Base-by-base conservation (phyloP, 257 asterid species). In the Salvia miltiorrhiza region DNA sequence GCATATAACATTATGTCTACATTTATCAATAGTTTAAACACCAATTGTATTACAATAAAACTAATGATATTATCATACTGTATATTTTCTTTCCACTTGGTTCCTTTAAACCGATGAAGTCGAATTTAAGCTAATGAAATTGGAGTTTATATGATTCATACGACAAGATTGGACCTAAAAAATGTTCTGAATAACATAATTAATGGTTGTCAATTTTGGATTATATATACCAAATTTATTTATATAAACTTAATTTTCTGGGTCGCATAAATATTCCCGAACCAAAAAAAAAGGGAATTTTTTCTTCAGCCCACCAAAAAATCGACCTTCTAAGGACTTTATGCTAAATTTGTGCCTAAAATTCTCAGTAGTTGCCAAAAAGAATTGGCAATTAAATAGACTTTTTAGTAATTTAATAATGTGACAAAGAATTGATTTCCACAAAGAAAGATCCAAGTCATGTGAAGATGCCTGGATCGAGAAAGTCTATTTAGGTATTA, bases 391-490 rank as follows among this genome's bases (percentile, higher is more conserved):
- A 62, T 44, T 37, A 33, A 62, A 16, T 56, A n/a, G 50, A 19
- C 54, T 17, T 49, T 52, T 37, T 33, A 2, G 13, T 26, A 40
- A 59, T 50, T 48, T 32, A 56, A 52, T 58, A 45, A 56, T 20
- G 45, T 66, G 32, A 24, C 35, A 48, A 5, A 28, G 3, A 62
- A 47, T 45, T 58, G 1, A 43, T 56, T 62, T 50, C 60, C 55
- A 23, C 45, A 16, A 14, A 40, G 33, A 69, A 53, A 21, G 63
- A 52, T 77, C 71, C 70, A 48, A 65, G 50, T 39, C 75, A 82
- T 74, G 79, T 74, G 82, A 74, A 71, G 32, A 47, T 72, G 73
- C 69, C 82, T 79, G 75, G 75, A 68, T 16, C 11, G 21, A 20
- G 2, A 53, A 63, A 73, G 67, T 79, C 19, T 23, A 63, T 57